Base-by-base conservation (phyloP, 1,284 basidiomycete species). In the Cutaneotrichosporon sp. region DNA sequence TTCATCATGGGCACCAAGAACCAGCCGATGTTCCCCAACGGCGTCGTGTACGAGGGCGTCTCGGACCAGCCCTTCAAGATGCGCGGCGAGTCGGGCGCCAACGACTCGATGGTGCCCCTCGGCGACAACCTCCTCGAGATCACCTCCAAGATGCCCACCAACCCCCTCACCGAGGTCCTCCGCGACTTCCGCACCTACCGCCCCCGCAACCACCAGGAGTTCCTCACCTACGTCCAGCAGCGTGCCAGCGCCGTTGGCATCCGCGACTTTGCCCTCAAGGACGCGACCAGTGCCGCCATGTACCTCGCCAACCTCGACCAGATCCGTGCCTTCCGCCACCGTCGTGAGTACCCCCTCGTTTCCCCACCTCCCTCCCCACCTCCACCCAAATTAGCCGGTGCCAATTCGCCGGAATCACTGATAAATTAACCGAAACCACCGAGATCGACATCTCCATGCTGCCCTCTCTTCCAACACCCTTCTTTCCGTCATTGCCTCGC, bases 81-180 rank as follows among this genome's bases (percentile, higher is more conserved):
- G 58, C 64, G 64, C 20, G 64, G 64, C 58, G 64, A 66, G 61
- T 63, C 60, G 6, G 64, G 64, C 8, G 64, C 64, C 47, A 66
- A 66, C 64, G 64, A 66, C 64, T 63, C 61, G 42, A 66, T 66
- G 64, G 61, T 66, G 2, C 64, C 64, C 3, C 61, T 66, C 45
- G 64, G 64, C 27, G 64, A 66, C 59, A 66, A 66, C 60, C 64
- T 66, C n/a, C 64, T 66, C 49, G 64, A 66, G 60, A 47, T 66
- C 43, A 66, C 64, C 16, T 31, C 50, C 42, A 45, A 58, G 46
- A 62, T 66, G 60, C 64, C 64, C 47, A 36, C 47, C 60, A 66
- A 66, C 64, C 60, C 60, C 8, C 56, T 63, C 47, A 66, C 64
- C 56, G 51, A 66, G 42, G 64, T 66, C n/a, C 60, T 66, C 53